Percentiles rank a stretch among this genome's conserved stretches.
phyloP scores from a whole-genome alignment of 495 filamentous ascomycete genomes.

The Neurospora sublineolata region DNA sequence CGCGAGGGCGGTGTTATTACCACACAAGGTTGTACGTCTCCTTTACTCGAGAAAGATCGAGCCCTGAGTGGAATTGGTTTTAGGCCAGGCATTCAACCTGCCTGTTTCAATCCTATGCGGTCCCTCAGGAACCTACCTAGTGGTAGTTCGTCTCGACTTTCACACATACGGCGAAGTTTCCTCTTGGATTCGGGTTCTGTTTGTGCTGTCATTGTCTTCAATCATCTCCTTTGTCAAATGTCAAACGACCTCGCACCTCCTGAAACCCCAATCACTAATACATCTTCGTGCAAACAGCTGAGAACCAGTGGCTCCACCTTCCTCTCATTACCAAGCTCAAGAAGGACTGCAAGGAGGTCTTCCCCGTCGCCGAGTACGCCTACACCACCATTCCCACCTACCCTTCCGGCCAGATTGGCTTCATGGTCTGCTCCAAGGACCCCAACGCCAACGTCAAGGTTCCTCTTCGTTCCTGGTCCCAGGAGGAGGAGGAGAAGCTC shows the following conservation, averaged over 20 bases:
- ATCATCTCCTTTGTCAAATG: constrained; percentile 2
- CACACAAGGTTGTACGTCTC: constrained; percentile 99
- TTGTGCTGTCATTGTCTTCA: background rate
- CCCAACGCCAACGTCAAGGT: constrained; percentile 65
- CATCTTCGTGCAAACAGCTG: constrained; percentile 44
- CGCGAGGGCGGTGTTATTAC: constrained; percentile 96
- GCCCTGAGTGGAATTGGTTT: constrained; percentile 17
- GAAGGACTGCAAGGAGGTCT: constrained; percentile 93
- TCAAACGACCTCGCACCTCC: background rate
- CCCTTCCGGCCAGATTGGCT: constrained; percentile 97
- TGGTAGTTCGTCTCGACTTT: constrained; percentile 21
- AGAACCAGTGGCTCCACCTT: constrained; percentile 99
- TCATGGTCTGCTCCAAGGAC: constrained; percentile 99
- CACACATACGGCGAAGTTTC: constrained; percentile 2
- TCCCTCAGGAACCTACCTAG: constrained; percentile 23
- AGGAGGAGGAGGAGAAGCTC: constrained; percentile 81
- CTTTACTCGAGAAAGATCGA: constrained; percentile 37
- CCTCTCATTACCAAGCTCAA: constrained; percentile 80
- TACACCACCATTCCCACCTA: constrained; percentile 99
- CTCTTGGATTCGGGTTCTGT: background rate
- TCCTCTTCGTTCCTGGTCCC: constrained; percentile 65
- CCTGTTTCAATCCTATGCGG: constrained; percentile 7
- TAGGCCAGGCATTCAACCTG: constrained; percentile 18
- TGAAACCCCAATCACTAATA: constrained; percentile 18
- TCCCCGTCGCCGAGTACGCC: constrained; percentile 94